Conservation (phyloP, 1,139 yeast genomes). For the Sugiyamaella neomexicana region DNA sequence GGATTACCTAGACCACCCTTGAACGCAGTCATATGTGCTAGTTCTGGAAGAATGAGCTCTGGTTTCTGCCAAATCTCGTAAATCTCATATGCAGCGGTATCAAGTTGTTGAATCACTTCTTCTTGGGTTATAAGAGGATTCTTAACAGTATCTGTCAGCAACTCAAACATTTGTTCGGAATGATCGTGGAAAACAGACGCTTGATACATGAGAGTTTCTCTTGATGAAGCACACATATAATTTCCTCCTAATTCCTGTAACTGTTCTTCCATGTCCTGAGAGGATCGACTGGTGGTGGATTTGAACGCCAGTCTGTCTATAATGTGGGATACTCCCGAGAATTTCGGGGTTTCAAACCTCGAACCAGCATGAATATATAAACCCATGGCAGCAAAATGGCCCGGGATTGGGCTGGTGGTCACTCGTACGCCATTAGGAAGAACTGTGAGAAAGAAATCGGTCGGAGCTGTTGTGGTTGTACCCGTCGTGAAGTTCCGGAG, state of each 20-base stretch:
- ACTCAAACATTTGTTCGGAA: constrained; percentile 75
- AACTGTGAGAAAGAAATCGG: constrained; percentile 45
- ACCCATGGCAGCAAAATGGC: constrained; percentile 90
- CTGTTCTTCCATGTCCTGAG: constrained; percentile 70
- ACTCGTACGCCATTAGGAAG: constrained; percentile 77
- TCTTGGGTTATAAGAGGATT: constrained; percentile 65
- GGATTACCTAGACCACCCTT: constrained; percentile 83
- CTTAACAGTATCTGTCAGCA: constrained; percentile 78
- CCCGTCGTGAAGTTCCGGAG: neutral
- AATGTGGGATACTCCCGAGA: constrained; percentile 77
- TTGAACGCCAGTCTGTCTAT: constrained; percentile 85
- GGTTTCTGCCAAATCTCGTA: constrained; percentile 80
- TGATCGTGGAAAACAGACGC: constrained; percentile 90
- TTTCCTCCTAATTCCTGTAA: constrained; percentile 88
- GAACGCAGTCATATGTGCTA: constrained; percentile 82
- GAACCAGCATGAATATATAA: constrained; percentile 90
- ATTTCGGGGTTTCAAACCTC: constrained; percentile 59
- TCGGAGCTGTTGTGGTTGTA: neutral
- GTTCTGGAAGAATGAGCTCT: constrained; percentile 84
- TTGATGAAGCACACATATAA: constrained; percentile 87
- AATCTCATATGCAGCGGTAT: constrained; percentile 78
- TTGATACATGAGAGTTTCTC: constrained; percentile 91
- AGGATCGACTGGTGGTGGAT: constrained; percentile 63
- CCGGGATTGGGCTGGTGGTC: constrained; percentile 83
- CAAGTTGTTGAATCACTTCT: constrained; percentile 72